Percentiles rank a stretch among this genome's conserved stretches.
phyloP scores from a whole-genome alignment of 306 rosid genomes.

The Erythrophleum fordii region DNA sequence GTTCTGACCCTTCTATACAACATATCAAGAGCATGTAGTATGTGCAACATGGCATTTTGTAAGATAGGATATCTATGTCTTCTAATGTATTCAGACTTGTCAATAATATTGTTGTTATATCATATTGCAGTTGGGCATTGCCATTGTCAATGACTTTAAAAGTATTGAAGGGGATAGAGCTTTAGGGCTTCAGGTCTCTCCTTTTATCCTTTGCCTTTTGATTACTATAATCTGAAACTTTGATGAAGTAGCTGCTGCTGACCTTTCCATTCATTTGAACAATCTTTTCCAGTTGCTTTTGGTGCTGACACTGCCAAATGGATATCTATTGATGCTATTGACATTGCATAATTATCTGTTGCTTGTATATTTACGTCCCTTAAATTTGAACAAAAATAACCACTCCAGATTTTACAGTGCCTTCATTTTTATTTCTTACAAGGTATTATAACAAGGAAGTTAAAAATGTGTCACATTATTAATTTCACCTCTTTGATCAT shows the following conservation, averaged over 20 bases:
- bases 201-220: neutral
- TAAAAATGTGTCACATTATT: neutral
- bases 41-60: constrained; percentile 27
- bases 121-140: constrained; percentile 80
- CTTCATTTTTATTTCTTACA: neutral
- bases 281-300: constrained; percentile 7
- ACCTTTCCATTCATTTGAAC: neutral
- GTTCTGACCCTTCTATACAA: constrained; percentile 88
- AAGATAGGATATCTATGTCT: neutral
- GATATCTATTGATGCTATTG: neutral
- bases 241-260: neutral
- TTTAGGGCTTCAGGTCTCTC: constrained; percentile 84
- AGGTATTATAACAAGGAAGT: neutral
- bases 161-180: constrained; percentile 55
- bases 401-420: neutral
- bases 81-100: neutral
- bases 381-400: neutral
- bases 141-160: constrained; percentile 83
- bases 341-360: neutral
- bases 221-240: neutral
- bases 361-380: neutral
- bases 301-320: neutral
- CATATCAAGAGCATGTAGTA: constrained; percentile 84
- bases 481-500: neutral
- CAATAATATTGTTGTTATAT: constrained; percentile 18